Base-by-base conservation (phyloP, 176 grass and related monocot species). In the Oryza australiensis region DNA sequence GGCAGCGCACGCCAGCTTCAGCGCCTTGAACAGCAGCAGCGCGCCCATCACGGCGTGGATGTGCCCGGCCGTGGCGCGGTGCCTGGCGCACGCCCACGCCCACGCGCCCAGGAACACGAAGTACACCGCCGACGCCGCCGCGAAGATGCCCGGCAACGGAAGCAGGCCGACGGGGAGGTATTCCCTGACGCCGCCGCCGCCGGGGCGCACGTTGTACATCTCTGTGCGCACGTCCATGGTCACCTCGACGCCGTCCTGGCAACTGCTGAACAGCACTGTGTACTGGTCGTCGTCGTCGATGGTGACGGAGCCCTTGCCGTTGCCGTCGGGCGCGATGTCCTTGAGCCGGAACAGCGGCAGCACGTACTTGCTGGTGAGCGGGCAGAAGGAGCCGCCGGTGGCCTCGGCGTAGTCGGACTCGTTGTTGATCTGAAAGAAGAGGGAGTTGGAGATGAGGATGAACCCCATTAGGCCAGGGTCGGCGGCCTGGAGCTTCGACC, bases 21-120 rank as follows among this genome's bases (percentile, higher is more conserved):
- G 88, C 70, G 74, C 88, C 91, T 90, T 90, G 91, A 94, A 94
- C 79, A 94, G 83, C 38, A 91, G 88, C 75, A 94, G 70, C 83
- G 88, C 92, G 26, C 22, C 71, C 88, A 94, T 90, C 2, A 88
- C 66, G 9, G 53, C 43, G 71, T 91, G 92, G 79, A 91, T 88
- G 48, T 81, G 68, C 64, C 84, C 88, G 0, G 77, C 86, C 16
- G 92, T 69, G 22, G 66, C 24, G 5, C 86, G 70, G 57, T 90
- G 74, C 65, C 11, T 80, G 3, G 12, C 27, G 75, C 88, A 94
- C 1, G 67, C 43, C 23, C 12, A 69, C 18, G 20, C 20, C 91
- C 91, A 94, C 22, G 60, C 71, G 5, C 0, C 28, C 24, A 90
- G 78, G 86, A 94, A 90, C 24, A 20, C 71, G 28, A 68, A 60